These are phyloP conservation scores for Tolypocladium ovalisporum DNA, from an alignment of 2,329 filamentous ascomycete species.

Conservation along the genomic window DNA sequence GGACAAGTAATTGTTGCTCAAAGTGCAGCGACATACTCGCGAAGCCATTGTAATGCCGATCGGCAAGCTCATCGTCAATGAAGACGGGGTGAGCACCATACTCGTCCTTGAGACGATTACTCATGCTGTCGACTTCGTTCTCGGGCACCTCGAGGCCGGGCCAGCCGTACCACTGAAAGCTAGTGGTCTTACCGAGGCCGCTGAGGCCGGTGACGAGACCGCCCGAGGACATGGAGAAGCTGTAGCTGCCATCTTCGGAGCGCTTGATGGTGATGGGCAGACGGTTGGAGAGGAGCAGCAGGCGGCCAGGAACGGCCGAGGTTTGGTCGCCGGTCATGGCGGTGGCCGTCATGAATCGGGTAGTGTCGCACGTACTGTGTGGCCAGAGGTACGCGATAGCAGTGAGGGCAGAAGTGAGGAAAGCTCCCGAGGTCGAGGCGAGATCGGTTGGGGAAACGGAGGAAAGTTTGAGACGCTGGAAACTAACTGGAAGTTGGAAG, in stretches of 20 bases:
- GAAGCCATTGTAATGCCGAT: conserved; percentile 96
- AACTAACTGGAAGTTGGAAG: background rate
- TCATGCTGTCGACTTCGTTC: conserved; percentile 64
- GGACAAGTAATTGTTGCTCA: background rate
- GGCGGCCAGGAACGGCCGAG: conserved; percentile 31
- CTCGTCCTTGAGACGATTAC: conserved; percentile 70
- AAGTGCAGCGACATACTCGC: conserved; percentile 53
- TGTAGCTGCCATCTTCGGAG: conserved; percentile 81
- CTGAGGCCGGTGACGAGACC: conserved; percentile 90
- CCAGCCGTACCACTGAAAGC: conserved; percentile 98
- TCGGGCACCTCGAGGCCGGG: conserved; percentile 87
- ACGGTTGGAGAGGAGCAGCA: conserved; percentile 87
- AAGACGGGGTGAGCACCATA: conserved; percentile 88
- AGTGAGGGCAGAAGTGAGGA: background rate
- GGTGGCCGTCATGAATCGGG: background rate
- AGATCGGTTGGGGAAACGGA: background rate
- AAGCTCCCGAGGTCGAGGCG: background rate
- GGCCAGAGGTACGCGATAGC: background rate
- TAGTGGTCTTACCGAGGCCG: conserved; percentile 82
- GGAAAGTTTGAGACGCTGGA: background rate
- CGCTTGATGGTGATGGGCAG: conserved; percentile 95
- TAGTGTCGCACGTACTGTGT: background rate
- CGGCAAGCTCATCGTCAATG: conserved; percentile 84
- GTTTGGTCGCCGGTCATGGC: conserved; percentile 22
- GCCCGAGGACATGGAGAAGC: conserved; percentile 93